Conservation (phyloP, 2,329 filamentous ascomycete species). For the Chaetomiaceae sp. region DNA sequence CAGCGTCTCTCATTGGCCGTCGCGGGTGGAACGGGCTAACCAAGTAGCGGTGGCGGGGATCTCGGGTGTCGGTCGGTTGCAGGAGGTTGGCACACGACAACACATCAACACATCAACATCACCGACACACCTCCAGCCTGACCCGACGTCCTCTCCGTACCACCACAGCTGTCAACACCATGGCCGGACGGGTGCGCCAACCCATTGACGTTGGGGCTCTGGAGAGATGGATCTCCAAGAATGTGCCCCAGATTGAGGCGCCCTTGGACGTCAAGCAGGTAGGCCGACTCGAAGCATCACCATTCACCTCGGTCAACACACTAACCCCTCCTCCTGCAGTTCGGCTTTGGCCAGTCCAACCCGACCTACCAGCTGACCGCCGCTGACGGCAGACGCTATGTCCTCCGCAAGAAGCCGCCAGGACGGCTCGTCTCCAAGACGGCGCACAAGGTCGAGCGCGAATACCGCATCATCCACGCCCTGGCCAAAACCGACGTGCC, state of each 20-base stretch:
- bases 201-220: constrained; percentile 79
- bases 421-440: constrained; percentile 88
- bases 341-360: constrained; percentile 95
- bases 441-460: constrained; percentile 93
- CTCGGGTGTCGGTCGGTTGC: background rate
- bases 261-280: constrained; percentile 90
- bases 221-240: constrained; percentile 68
- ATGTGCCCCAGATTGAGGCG: constrained; percentile 78
- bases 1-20: constrained; percentile 16
- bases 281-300: constrained; percentile 15
- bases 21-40: constrained; percentile 8
- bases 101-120: constrained; percentile 9
- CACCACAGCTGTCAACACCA: constrained; percentile 30
- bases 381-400: constrained; percentile 65
- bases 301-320: background rate
- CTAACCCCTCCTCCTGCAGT: constrained; percentile 48
- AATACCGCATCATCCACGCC: constrained; percentile 86
- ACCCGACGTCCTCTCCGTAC: background rate
- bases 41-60: constrained; percentile 24
- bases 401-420: constrained; percentile 97
- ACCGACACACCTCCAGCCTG: background rate
- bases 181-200: constrained; percentile 88
- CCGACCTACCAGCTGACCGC: constrained; percentile 90
- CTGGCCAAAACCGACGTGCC: constrained; percentile 70
- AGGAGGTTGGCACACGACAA: background rate